Base-by-base conservation (phyloP, 2,329 filamentous ascomycete species). In the Fusarium dimerum region DNA sequence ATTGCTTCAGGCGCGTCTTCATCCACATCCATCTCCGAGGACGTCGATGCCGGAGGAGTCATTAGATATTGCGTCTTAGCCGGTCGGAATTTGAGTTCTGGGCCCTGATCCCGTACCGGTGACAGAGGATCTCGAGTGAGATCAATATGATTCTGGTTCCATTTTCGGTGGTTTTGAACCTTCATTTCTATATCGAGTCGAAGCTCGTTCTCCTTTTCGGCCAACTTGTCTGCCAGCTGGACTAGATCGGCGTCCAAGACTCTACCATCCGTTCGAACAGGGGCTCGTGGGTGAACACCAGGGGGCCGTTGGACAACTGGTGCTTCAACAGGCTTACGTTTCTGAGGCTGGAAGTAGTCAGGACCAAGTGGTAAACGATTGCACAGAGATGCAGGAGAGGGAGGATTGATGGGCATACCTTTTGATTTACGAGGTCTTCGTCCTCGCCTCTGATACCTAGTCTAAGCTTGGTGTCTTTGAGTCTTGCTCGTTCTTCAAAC, bases 341-440 rank as follows among this genome's bases (percentile, higher is more conserved):
- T 92, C 66, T 88, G 88, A 62, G 89, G 84, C 78, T 85, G 71
- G 55, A 38, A 55, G 71, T 57, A 72, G 74, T 77, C 61, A 76
- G 69, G 64, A 64, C 59, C 52, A 63, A 60, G 54, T 34, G 57
- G 44, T 40, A 45, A 17, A 6, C 39, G 40, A 36, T 42, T 56
- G 74, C 5, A 71, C 32, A 66, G 16, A 15, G 29, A 36, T 29
- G 32, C 26, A 20, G 12, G 17, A 18, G 29, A 13, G 18, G 32
- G 10, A 20, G 38, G 68, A 26, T 73, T 61, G 39, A 15, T 20
- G 51, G 55, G 69, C 82, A 72, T 78, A 93, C 90, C 84, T 94
- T 96, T 71, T 94, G 90, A 75, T 96, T 95, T 76, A 96, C 87
- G 66, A 96, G 82, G 70, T 97, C 92, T 66, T 97, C 93, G 66